Evolutionary conservation across 768 basidiomycete genomes (phyloP), one percentile per base, ranked within the genome.

Genomic region (Amanita rubescens): DNA sequence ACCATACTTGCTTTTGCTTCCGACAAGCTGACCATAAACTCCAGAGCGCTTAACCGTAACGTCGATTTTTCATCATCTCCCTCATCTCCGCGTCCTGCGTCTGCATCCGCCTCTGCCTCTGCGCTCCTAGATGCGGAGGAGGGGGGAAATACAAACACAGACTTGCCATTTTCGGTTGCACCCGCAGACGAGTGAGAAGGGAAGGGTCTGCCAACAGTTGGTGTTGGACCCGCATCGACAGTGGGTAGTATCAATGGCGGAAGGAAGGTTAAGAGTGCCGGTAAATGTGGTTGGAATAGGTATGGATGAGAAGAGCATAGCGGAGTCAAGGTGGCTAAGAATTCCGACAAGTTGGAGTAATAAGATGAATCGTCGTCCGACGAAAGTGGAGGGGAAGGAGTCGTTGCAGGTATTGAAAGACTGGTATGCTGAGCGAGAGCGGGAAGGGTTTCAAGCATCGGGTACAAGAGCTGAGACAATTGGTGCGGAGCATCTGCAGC

Each of bases 11-110:
- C 83, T 33, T 77, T 74, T 2, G 87, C 79, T 66, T 94, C 91
- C 25, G 78, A 81, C n/a, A 95, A 67, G 11, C 79, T 81, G 51
- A 94, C 74, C 80, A 94, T 85, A 49, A 94, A 81, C 66, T 94
- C 92, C 9, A 93, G 69, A 8, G 89, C 87, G 0, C 82, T 80
- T 49, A 83, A 79, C 9, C 90, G 74, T 27, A 90, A 74, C 17
- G 84, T 83, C 37, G 83, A 78, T 51, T 80, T 76, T 54, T 87
- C 84, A 46, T 92, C 87, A 15, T 78, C 75, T 22, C 76, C 78
- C 15, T 75, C 12, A 20, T 63, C 5, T 63, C 63, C 20, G 66
- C 17, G 27, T 3, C 71, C 2, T 63, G 59, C 38, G 17, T 7
- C 62, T 25, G 63, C 58, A 3, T 60, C 9, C 58, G 62, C 10